Evolutionary conservation across 768 basidiomycete species (phyloP), one percentile per base, ranked within the genome.

Genomic region (Russula compacta): DNA sequence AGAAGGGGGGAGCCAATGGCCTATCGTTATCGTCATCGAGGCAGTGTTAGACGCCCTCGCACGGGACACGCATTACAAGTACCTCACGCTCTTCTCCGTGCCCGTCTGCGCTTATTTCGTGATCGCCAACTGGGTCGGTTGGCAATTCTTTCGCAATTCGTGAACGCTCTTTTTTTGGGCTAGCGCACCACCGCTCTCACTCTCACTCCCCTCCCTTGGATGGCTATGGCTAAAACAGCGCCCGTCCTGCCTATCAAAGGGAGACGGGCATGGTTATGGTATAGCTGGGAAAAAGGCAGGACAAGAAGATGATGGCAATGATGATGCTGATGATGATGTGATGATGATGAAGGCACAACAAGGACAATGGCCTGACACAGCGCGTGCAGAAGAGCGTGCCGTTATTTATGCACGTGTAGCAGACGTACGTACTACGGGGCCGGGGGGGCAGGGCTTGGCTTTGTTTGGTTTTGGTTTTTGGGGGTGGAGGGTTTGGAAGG

Each of bases 101-200:
- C 93, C 95, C 12, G 85, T 86, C 8, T 83, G 80, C 10, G 79
- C 87, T 43, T 94, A 92, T 73, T 95, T 94, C 72, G 89, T 92
- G 56, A 98, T 98, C 68, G 92, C 93, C 44, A 98, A 98, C 69
- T 98, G 95, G 95, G 91, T 95, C 42, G 95, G 95, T 44, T 98
- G 94, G 93, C 93, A 98, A 72, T 97, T 92, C 73, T 98, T 92
- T 71, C 84, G 89, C 47, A 93, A 94, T 72, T 92, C 92, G 11
- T 95, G 73, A 82, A 44, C 24, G 24, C 24, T 11, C 14, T 40
- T 14, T 40, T 15, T 40, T 14, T 15, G 5, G 12, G 39, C 39
- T 11, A 39, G 11, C 39, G 10, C 1, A 14, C 39, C 39, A 5
- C 39, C 15, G 4, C 46, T 24, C 14, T n/a, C n/a, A n/a, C n/a